These are phyloP conservation scores for Leccinum boreale DNA, from an alignment of 768 basidiomycete genomes.

Conservation along the genomic window DNA sequence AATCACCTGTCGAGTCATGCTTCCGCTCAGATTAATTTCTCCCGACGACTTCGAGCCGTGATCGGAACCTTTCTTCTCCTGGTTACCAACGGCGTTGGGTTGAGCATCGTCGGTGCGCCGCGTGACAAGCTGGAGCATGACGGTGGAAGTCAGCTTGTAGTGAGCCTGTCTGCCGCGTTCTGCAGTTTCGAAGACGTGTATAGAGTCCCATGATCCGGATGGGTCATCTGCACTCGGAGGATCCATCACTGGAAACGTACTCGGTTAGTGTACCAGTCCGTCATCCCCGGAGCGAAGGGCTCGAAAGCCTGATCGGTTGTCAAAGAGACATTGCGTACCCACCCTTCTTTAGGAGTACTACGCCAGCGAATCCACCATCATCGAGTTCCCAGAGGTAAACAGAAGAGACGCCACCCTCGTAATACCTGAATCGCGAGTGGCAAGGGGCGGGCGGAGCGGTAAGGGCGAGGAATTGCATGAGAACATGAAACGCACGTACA, in stretches of 20 bases:
- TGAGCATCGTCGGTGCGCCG: constrained; percentile 34
- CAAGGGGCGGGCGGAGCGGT: not conserved
- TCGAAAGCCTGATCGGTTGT: not conserved
- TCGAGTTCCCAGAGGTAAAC: constrained; percentile 99
- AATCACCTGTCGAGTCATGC: constrained; percentile 94
- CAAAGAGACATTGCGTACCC: constrained; percentile 16
- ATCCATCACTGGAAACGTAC: constrained; percentile 51
- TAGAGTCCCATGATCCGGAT: constrained; percentile 94
- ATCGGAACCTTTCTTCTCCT: constrained; percentile 37
- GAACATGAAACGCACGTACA: constrained; percentile 50
- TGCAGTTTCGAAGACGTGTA: constrained; percentile 95
- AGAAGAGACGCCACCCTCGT: constrained; percentile 95
- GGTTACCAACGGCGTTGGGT: constrained; percentile 11
- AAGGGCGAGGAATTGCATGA: not conserved
- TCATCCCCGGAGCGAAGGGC: constrained; percentile 1
- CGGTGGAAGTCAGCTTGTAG: constrained; percentile 95
- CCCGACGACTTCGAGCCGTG: constrained; percentile 62
- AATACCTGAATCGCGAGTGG: constrained; percentile 60
- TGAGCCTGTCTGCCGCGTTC: constrained; percentile 91
- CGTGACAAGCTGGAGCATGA: constrained; percentile 89
- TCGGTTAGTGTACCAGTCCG: constrained; percentile 1
- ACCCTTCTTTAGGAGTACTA: constrained; percentile 96
- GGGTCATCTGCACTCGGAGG: constrained; percentile 56
- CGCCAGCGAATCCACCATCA: constrained; percentile 94
- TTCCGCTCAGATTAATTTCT: constrained; percentile 84